phyloP scores from a whole-genome alignment of 164 flowering plant genomes.

The Taxillus chinensis region DNA sequence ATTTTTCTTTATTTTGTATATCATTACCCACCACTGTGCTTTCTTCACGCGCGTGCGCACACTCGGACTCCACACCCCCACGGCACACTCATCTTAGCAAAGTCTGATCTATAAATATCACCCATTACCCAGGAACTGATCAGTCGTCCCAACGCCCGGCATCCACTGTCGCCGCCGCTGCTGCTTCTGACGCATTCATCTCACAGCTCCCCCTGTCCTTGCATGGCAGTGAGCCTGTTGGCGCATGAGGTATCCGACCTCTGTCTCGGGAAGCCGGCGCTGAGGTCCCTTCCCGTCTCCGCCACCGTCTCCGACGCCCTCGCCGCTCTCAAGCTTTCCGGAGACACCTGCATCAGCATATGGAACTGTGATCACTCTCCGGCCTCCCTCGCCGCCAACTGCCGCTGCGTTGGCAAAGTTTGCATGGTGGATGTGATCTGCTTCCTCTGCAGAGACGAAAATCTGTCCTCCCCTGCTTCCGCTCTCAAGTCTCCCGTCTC shows the following conservation, averaged over 20 bases:
- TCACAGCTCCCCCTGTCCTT: conserved; percentile 10
- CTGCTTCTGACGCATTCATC: no score
- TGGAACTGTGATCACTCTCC: conserved; percentile 56
- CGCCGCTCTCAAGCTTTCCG: conserved; percentile 39
- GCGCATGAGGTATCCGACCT: conserved; percentile 68
- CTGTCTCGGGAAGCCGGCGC: conserved; percentile 54
- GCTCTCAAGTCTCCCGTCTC: conserved; percentile 62
- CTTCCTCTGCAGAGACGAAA: conserved; percentile 49
- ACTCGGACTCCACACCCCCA: no score
- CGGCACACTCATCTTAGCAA: no score
- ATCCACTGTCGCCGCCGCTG: no score
- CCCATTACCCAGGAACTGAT: no score
- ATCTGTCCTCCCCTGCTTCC: conserved; percentile 33
- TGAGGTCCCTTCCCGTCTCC: conserved; percentile 33
- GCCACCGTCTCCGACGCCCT: conserved; percentile 57
- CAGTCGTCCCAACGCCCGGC: no score
- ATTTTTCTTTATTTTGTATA: no score
- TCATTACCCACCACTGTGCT: no score
- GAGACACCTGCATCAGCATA: conserved; percentile 46
- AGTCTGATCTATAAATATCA: no score
- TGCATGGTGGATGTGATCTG: conserved; percentile 79
- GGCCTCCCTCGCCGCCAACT: conserved; percentile 10
- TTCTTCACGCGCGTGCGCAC: no score
- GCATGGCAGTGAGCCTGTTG: conserved; percentile 72
- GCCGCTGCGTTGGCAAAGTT: conserved; percentile 68